Evolutionary conservation across 345 rosid genomes (phyloP).

Genomic region (Hypericum perforatum): DNA sequence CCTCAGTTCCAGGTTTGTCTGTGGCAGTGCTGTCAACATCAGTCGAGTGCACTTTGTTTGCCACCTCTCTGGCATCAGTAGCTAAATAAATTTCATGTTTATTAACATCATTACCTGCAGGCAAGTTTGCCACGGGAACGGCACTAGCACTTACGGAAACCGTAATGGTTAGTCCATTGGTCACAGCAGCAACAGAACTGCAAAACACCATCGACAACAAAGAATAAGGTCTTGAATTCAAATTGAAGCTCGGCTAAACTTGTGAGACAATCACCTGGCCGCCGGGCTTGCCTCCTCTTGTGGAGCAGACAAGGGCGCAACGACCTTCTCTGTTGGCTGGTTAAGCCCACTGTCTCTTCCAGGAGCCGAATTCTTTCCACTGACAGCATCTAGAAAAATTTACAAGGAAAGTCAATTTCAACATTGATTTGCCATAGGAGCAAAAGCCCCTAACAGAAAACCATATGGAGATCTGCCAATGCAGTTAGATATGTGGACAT

Average conservation of each 20-base stretch:
- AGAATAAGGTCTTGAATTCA: not conserved
- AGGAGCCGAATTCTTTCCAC: constrained; percentile 37
- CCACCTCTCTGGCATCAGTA: constrained; percentile 24
- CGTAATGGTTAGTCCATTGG: constrained; percentile 38
- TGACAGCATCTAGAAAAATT: constrained; percentile 52
- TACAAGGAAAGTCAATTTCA: constrained; percentile 13
- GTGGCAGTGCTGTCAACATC: constrained; percentile 30
- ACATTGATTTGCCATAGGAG: not conserved
- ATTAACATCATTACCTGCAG: constrained; percentile 24
- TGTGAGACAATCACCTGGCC: constrained; percentile 35
- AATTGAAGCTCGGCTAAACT: constrained; percentile 5
- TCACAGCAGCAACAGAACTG: constrained; percentile 36
- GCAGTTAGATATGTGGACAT: too few relatives aligned
- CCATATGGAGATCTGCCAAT: too few relatives aligned
- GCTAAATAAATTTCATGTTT: constrained; percentile 33
- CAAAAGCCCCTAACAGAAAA: too few relatives aligned
- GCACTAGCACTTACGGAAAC: constrained; percentile 24
- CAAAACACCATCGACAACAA: constrained; percentile 13
- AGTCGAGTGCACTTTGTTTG: constrained; percentile 21
- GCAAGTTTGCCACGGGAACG: constrained; percentile 13
- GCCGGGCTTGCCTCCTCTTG: constrained; percentile 33
- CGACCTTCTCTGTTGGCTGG: constrained; percentile 45
- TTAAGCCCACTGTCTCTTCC: constrained; percentile 44
- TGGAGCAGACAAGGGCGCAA: constrained; percentile 30
- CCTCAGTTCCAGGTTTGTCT: constrained; percentile 35